A percentile compares a stretch with the other conserved stretches of the same genome.
These are phyloP conservation scores for Calocybe cyanea DNA, from an alignment of 768 basidiomycete genomes.

Conservation along the genomic window DNA sequence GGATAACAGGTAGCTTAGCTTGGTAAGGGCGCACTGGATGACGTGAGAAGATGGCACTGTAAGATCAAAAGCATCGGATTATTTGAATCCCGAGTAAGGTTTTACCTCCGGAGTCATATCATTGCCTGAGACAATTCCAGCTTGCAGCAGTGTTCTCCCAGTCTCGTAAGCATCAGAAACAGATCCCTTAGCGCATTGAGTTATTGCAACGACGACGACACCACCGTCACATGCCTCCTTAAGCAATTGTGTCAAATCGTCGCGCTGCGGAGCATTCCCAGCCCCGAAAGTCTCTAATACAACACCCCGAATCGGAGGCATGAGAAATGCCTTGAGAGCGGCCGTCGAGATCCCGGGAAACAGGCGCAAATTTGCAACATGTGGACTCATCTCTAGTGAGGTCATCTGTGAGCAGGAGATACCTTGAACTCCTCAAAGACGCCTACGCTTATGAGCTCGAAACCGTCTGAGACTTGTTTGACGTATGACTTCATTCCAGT, in stretches of 20 bases:
- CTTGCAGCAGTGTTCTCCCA: conserved; percentile 61
- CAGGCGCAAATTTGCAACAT: conserved; percentile 80
- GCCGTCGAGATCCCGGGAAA: conserved; percentile 83
- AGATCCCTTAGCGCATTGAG: conserved; percentile 84
- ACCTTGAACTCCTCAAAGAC: not conserved
- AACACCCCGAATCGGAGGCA: conserved; percentile 71
- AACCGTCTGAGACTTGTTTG: conserved; percentile 79
- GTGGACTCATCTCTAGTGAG: conserved; percentile 64
- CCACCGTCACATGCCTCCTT: conserved; percentile 80
- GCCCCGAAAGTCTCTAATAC: conserved; percentile 91
- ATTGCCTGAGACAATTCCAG: conserved; percentile 79
- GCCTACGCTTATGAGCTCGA: conserved; percentile 70
- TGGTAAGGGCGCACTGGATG: conserved; percentile 79
- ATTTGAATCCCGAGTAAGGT: not conserved
- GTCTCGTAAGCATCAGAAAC: conserved; percentile 85
- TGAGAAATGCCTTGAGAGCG: conserved; percentile 73
- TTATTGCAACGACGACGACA: conserved; percentile 86
- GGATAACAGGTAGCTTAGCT: conserved; percentile 85
- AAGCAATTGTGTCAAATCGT: conserved; percentile 71
- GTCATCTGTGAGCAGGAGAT: conserved; percentile 2
- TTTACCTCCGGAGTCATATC: conserved; percentile 96
- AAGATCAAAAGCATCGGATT: too few relatives aligned
- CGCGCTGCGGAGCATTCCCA: conserved; percentile 85
- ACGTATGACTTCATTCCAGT: conserved; percentile 85
- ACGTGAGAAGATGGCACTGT: not conserved